Evolutionary conservation across 345 rosid genomes (phyloP).

Genomic region (Eucalyptus shirleyi): DNA sequence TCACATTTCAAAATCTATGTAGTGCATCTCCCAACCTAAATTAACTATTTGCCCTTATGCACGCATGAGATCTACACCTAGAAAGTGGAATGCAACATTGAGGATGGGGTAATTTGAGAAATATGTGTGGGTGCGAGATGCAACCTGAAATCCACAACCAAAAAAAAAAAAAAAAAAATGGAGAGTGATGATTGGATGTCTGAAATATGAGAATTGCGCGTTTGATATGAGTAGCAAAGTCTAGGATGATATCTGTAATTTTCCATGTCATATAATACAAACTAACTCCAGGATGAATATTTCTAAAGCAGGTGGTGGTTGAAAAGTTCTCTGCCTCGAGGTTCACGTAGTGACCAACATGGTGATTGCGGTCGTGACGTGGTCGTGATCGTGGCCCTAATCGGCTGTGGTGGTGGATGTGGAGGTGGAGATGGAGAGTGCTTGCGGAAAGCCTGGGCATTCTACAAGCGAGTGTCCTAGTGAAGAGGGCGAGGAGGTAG

Average conservation of each 20-base stretch:
- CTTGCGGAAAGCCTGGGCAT: conserved; percentile 93
- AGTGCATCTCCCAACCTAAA: background rate
- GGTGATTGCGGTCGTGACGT: too few relatives aligned
- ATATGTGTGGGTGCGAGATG: background rate
- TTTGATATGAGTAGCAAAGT: background rate
- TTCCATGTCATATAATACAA: background rate
- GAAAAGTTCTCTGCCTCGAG: conserved; percentile 39
- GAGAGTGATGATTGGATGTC: too few relatives aligned
- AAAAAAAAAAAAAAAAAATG: background rate
- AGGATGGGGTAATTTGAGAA: background rate
- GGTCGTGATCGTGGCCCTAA: conserved; percentile 40
- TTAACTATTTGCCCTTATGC: background rate
- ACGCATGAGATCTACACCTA: too few relatives aligned
- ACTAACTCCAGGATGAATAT: background rate
- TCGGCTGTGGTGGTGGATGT: conserved; percentile 18
- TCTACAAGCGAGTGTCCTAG: conserved; percentile 89
- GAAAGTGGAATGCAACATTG: background rate
- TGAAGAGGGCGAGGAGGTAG: conserved; percentile 19
- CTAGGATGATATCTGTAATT: background rate
- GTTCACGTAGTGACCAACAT: too few relatives aligned
- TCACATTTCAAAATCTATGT: background rate
- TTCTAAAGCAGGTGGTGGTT: conserved; percentile 50
- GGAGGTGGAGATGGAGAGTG: conserved; percentile 68
- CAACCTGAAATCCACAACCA: background rate
- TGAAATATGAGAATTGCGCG: background rate